These are phyloP conservation scores for Phytophthora europaea DNA, from an alignment of 352 stramenopile species.

Conservation along the genomic window DNA sequence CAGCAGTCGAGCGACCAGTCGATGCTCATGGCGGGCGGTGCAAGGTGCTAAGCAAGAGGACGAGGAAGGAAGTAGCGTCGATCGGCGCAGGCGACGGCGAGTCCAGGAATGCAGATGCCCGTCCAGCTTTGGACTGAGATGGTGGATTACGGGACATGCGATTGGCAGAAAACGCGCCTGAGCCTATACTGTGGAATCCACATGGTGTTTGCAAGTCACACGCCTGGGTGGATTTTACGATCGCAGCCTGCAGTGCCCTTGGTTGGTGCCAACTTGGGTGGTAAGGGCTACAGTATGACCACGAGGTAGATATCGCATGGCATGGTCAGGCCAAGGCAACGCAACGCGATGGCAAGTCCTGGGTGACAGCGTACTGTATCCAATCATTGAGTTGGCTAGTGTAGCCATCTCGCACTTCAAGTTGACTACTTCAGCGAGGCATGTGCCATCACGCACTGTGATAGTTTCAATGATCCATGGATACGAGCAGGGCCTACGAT, in stretches of 20 bases:
- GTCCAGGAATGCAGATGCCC: slow-evolving; percentile 22
- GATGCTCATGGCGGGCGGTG: slow-evolving; percentile 33
- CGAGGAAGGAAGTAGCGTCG: neutral
- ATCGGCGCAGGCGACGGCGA: slow-evolving; percentile 6
- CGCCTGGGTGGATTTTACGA: slow-evolving; percentile 25
- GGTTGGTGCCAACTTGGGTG: too few species aligned
- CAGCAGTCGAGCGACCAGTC: slow-evolving; percentile 85
- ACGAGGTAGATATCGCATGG: too few species aligned
- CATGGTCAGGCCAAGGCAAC: too few species aligned
- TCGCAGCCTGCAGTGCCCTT: neutral
- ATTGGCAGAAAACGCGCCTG: slow-evolving; percentile 28
- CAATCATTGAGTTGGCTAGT: too few species aligned
- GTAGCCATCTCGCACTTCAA: too few species aligned
- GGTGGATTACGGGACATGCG: slow-evolving; percentile 13
- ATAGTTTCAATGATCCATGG: neutral
- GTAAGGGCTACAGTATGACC: too few species aligned
- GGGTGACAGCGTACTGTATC: too few species aligned
- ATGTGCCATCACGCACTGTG: too few species aligned
- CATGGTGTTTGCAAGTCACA: slow-evolving; percentile 17
- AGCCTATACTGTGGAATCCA: slow-evolving; percentile 1
- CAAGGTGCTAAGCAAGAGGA: too few species aligned
- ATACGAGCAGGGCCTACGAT: neutral
- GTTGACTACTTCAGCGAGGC: too few species aligned
- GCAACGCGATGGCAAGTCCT: too few species aligned
- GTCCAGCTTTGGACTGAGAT: slow-evolving; percentile 3